Base-by-base conservation (phyloP, 768 basidiomycete species). In the Trametes coccinea region DNA sequence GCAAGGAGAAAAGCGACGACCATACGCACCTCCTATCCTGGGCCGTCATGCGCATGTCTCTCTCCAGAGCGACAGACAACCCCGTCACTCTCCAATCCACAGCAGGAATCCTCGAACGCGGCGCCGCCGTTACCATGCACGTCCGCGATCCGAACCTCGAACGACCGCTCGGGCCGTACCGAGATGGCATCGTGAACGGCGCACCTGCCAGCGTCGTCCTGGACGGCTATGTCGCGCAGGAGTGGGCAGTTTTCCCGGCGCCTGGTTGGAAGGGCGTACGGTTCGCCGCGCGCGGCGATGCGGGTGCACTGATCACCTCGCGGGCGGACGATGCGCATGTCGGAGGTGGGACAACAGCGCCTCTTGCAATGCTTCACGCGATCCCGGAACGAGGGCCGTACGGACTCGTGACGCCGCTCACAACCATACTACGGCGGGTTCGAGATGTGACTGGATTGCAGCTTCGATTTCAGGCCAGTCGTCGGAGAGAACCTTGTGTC, bases 1-100 rank as follows among this genome's bases (percentile, higher is more conserved):
- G 37, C 22, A 49, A 52, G 29, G 14, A 44, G 11, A 30, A 62
- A 17, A 37, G 16, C 2, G 52, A 53, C 16, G 53, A 56, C n/a
- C 64, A 61, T 60, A 65, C 60, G 14, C 64, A 65, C 61, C 56
- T 65, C 8, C 64, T 65, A 54, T 65, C 64, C 0, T 65, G 64
- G 64, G 37, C 64, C 33, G 57, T 65, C 48, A 48, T 65, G n/a
- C 56, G 60, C 53, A 62, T 65, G 57, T 29, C 57, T 13, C 41
- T 2, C 7, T 48, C 53, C 64, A 56, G 39, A 47, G 17, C 53
- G 34, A 41, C 17, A 33, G 60, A 56, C 48, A 65, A 65, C 57
- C 57, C 60, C 16, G 16, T 48, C 29, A 57, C 49, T 48, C 50
- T 65, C 43, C 64, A 49, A 53, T 53, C 60, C 5, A 46, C 51